Conservation (phyloP, 306 rosid species). For the Luffa aegyptiaca region DNA sequence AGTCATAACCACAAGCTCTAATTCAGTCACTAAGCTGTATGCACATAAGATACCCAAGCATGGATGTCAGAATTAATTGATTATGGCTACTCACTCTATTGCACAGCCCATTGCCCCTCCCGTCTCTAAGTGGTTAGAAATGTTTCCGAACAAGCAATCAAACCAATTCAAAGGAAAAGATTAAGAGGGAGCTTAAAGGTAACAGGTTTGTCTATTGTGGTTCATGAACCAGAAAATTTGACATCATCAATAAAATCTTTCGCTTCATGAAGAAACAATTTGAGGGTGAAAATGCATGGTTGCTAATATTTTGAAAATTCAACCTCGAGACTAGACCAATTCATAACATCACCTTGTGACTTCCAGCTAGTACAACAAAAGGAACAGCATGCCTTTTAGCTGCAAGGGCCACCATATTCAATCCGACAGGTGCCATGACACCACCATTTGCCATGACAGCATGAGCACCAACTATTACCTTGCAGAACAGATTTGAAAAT, state of each 20-base stretch:
- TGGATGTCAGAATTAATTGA: not conserved
- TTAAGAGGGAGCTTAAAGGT: not conserved
- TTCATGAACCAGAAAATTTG: not conserved
- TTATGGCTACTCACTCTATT: not conserved
- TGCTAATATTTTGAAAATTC: not conserved
- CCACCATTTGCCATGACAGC: constrained; percentile 99
- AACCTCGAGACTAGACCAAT: not conserved
- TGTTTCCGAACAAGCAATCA: not conserved
- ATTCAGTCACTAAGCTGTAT: not conserved
- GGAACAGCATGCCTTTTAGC: constrained; percentile 98
- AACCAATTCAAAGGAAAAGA: not conserved
- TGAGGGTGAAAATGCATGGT: not conserved
- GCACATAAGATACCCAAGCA: not conserved
- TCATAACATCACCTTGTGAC: constrained; percentile 67
- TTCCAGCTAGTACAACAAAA: constrained; percentile 95
- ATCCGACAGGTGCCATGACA: constrained; percentile 85
- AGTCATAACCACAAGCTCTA: not conserved
- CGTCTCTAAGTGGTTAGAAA: not conserved
- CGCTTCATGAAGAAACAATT: not conserved
- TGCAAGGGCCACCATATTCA: constrained; percentile 97
- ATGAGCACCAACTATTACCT: constrained; percentile 99
- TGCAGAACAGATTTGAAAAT: constrained; percentile 15
- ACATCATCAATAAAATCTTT: not conserved
- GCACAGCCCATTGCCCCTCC: not conserved
- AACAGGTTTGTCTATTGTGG: not conserved